A percentile compares a stretch with the other conserved stretches of the same genome.
These are phyloP conservation scores for Russula olivacea DNA, from an alignment of 768 basidiomycete genomes.

Conservation along the genomic window DNA sequence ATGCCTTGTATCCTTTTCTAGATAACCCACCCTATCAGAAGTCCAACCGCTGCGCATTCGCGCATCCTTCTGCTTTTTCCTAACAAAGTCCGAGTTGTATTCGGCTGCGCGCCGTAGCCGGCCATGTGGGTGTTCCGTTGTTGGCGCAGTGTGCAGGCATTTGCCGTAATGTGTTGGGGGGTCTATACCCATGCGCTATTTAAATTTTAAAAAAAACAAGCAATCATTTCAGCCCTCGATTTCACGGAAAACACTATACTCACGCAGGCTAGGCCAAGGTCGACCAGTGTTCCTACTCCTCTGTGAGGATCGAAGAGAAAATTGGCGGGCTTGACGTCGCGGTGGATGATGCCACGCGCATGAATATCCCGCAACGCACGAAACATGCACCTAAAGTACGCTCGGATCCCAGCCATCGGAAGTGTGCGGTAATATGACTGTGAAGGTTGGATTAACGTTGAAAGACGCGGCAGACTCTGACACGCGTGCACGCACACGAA, in stretches of 20 bases:
- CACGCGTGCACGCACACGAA: slow-evolving; percentile 60
- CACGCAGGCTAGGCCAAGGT: slow-evolving; percentile 94
- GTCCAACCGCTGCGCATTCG: slow-evolving; percentile 46
- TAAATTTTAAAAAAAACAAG: neutral
- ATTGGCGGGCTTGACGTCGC: slow-evolving; percentile 97
- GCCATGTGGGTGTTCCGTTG: slow-evolving; percentile 64
- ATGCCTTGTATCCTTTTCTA: slow-evolving; percentile 67
- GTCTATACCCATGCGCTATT: slow-evolving; percentile 46
- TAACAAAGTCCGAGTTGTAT: slow-evolving; percentile 45
- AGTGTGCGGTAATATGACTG: slow-evolving; percentile 76
- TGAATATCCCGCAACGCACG: slow-evolving; percentile 88
- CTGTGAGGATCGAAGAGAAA: slow-evolving; percentile 87
- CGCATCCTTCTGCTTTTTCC: slow-evolving; percentile 55
- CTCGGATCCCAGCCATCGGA: slow-evolving; percentile 69
- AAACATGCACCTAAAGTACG: slow-evolving; percentile 88
- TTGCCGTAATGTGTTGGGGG: slow-evolving; percentile 41
- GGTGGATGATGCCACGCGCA: slow-evolving; percentile 80
- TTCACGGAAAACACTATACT: slow-evolving; percentile 32
- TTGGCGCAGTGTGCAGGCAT: slow-evolving; percentile 76
- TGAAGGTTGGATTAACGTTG: slow-evolving; percentile 24
- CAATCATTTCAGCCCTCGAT: neutral
- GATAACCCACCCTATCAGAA: slow-evolving; percentile 73
- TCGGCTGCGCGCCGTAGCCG: slow-evolving; percentile 40
- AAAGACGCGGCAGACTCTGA: neutral
- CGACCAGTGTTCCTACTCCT: slow-evolving; percentile 80